Evolutionary conservation across 1,139 yeast genomes (phyloP), one percentile per base, ranked within the genome.

Genomic region (Scheffersomyces insectosa): DNA sequence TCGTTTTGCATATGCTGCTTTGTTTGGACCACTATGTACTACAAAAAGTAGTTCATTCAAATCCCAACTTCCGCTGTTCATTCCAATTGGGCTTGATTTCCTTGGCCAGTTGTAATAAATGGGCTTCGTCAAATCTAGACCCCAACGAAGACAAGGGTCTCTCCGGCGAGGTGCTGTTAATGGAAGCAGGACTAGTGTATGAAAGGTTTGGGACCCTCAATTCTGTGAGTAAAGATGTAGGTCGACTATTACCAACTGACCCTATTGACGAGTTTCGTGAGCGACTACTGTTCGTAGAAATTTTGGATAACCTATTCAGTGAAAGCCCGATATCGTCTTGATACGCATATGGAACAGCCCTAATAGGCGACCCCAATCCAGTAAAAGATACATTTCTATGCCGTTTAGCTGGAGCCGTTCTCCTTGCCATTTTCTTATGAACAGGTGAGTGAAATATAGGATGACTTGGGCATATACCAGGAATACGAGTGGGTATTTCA

Each of bases 71-170:
- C 25, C 25, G 25, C 25, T 20, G 2, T 33, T 47, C 66, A 38
- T 57, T 65, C 74, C 72, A 68, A 11, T 53, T 51, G 20, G 60
- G 63, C 45, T 60, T 63, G 29, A 52, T 40, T 35, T 51, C 54
- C 41, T 50, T 51, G 15, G 71, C 63, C 45, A 61, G 70, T 11
- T 20, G 25, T 8, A 66, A 45, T 44, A 68, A 51, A 48, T 67
- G 66, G 40, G 59, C 56, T 31, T 66, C 70, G 40, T 69, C 73
- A 45, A 55, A 69, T 28, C 73, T 47, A 2, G 70, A 66, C 4
- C 72, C 75, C 27, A 67, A 58, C 1, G 73, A 60, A 2, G 71
- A 64, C 5, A 53, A 43, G 1, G 72, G 73, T 40, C 72, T 50
- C 29, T 67, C 72, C 2, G 72, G 71, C 1, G 73, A 66, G 6